Percentiles rank a stretch among this genome's conserved stretches.
Evolutionary conservation across 225 moss, liverwort and hornwort species (phyloP).

Genomic region (Rhytidiadelphus loreus): DNA sequence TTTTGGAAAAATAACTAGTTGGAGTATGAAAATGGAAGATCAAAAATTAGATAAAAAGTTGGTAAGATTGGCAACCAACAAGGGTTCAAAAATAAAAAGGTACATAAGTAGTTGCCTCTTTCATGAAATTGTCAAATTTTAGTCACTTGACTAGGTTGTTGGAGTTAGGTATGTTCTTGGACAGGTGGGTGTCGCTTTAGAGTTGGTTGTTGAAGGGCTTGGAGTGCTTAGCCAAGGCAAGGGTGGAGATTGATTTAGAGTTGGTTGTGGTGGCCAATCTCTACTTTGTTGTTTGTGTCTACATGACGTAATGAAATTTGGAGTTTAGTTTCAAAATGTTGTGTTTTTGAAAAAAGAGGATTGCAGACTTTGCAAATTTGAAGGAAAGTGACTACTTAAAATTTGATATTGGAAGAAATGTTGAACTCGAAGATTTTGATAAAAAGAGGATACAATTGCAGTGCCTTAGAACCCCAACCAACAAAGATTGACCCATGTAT

Average conservation of each 20-base stretch:
- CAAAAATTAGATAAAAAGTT: background rate
- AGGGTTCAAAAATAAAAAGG: accelerated
- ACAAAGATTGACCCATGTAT: too few relatives aligned
- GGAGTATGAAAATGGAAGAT: background rate
- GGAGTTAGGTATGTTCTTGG: accelerated
- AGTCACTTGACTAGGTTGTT: accelerated
- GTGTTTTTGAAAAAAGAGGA: background rate
- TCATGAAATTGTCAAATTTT: background rate
- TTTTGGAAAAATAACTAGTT: background rate
- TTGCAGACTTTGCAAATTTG: background rate
- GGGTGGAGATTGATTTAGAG: accelerated
- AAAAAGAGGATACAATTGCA: background rate
- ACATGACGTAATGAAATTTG: background rate
- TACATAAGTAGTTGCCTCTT: accelerated
- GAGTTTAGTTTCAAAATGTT: accelerated
- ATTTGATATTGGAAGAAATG: background rate
- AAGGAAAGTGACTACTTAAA: accelerated
- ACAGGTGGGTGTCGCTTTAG: accelerated
- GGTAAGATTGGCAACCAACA: accelerated
- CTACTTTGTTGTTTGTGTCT: accelerated
- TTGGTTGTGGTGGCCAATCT: accelerated
- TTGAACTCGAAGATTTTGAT: background rate
- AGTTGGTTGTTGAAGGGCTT: background rate
- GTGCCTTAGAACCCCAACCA: too few relatives aligned
- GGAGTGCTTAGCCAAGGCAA: background rate